phyloP scores from a whole-genome alignment of 176 grass and related monocot species.

The Zea mays region DNA sequence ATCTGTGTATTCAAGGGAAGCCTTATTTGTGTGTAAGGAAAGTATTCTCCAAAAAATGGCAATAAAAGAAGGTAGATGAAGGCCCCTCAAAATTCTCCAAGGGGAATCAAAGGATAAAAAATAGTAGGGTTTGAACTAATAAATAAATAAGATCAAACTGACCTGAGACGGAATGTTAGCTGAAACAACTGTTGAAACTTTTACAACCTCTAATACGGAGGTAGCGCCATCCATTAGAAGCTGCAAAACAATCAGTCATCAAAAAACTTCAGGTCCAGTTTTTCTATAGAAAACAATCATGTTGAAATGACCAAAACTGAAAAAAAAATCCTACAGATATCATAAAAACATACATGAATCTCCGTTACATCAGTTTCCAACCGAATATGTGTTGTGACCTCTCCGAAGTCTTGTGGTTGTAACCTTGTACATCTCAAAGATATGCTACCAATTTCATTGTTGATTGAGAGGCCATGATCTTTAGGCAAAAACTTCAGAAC shows the following conservation, averaged over 20 bases:
- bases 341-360: slow-evolving; percentile 66
- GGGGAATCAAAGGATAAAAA: slow-evolving; percentile 15
- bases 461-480: slow-evolving; percentile 58
- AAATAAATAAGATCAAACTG: slow-evolving; percentile 37
- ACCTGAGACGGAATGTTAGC: slow-evolving; percentile 84
- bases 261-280: neutral
- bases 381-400: slow-evolving; percentile 57
- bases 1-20: slow-evolving; percentile 4
- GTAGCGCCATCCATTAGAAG: slow-evolving; percentile 72
- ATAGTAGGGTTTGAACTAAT: neutral
- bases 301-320: slow-evolving; percentile 31
- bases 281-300: slow-evolving; percentile 33
- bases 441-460: slow-evolving; percentile 72
- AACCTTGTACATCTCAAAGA: slow-evolving; percentile 61
- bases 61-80: slow-evolving; percentile 28
- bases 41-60: slow-evolving; percentile 18
- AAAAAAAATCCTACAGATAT: slow-evolving; percentile 30
- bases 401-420: slow-evolving; percentile 48
- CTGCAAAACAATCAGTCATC: slow-evolving; percentile 44
- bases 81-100: slow-evolving; percentile 24
- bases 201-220: slow-evolving; percentile 78
- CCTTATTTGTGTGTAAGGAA: slow-evolving; percentile 16
- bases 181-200: slow-evolving; percentile 59
- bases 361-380: slow-evolving; percentile 67
- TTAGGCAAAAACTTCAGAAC: slow-evolving; percentile 81